Evolutionary conservation across 225 moss, liverwort and hornwort genomes (phyloP), one percentile per base, ranked within the genome.

Genomic region (Marchantia polymorpha): DNA sequence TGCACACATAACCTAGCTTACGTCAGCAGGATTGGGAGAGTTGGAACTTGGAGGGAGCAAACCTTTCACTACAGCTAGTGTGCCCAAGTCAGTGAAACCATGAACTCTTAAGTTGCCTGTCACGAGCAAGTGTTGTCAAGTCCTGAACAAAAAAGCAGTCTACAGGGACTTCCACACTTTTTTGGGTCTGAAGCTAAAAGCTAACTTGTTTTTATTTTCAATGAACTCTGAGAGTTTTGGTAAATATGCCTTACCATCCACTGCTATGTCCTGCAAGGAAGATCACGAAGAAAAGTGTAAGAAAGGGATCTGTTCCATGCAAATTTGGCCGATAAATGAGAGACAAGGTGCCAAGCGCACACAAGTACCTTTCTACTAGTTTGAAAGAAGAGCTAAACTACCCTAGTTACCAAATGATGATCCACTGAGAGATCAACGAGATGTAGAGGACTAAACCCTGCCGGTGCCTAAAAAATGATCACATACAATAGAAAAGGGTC

Each of bases 251-350:
- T 87, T 87, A 87, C 87, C 87, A 77, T 87, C 87, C 72, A 87
- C 87, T 72, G 87, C 87, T 78, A 87, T 87, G 77, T 87, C 87
- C 87, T 87, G 87, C 79, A 77, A 70, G 73, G 56, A 69, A 26
- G 74, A 63, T 75, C 65, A 83, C 79, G 52, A 26, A 54, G 48
- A 50, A 75, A 52, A 19, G 29, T 17, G 19, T 75, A 71, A 81
- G 81, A 56, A 23, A 48, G 23, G 26, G 23, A 48, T n/a, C 46
- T 27, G n/a, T 31, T 64, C 31, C n/a, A n/a, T 14, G 26, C 52
- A 52, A 11, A 12, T 48, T 16, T 66, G 47, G 69, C 16, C 19
- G n/a, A 49, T 17, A 50, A 51, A 51, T 25, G 10, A 1, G 39
- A 25, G 12, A 20, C 55, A 56, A 59, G 17, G 39, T 25, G 54